A percentile compares a stretch with the other conserved stretches of the same genome.
phyloP scores from a whole-genome alignment of 2,329 filamentous ascomycete species.

The Dryadomyces sulphureus region DNA sequence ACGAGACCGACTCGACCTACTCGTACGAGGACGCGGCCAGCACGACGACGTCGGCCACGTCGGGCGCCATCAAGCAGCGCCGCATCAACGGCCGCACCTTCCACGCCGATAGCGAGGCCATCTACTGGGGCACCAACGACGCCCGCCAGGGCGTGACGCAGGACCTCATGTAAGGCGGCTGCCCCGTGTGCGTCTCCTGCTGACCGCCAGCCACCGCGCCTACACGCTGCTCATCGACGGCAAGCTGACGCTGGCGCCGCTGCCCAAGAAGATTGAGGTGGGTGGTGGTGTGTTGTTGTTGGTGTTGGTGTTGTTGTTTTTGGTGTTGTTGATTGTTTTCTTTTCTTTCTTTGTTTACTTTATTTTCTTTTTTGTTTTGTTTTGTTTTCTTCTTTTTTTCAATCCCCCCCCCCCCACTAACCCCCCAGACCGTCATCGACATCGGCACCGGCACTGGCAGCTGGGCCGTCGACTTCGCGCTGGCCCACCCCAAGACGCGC shows the following conservation, averaged over 20 bases:
- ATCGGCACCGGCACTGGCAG: not conserved
- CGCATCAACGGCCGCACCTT: not conserved
- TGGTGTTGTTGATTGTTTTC: too few relatives aligned
- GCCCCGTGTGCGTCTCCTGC: not conserved
- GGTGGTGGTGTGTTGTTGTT: too few relatives aligned
- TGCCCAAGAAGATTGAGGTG: not conserved
- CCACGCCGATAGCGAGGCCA: not conserved
- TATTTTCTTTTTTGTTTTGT: too few relatives aligned
- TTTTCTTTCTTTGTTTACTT: too few relatives aligned
- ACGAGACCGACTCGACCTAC: not conserved
- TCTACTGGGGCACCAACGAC: not conserved
- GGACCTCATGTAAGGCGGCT: not conserved
- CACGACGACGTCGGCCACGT: not conserved
- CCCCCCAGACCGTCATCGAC: not conserved
- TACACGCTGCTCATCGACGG: not conserved
- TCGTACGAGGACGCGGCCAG: not conserved
- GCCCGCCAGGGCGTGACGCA: not conserved
- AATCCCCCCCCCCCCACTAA: too few relatives aligned
- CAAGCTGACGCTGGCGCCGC: not conserved
- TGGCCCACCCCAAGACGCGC: not conserved
- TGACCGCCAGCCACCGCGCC: not conserved
- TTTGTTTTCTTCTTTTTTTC: too few relatives aligned
- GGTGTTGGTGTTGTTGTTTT: too few relatives aligned
- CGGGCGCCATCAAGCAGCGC: not conserved
- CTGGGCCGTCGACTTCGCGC: not conserved